Conservation (phyloP, 306 rosid species). For the Ceratonia siliqua region DNA sequence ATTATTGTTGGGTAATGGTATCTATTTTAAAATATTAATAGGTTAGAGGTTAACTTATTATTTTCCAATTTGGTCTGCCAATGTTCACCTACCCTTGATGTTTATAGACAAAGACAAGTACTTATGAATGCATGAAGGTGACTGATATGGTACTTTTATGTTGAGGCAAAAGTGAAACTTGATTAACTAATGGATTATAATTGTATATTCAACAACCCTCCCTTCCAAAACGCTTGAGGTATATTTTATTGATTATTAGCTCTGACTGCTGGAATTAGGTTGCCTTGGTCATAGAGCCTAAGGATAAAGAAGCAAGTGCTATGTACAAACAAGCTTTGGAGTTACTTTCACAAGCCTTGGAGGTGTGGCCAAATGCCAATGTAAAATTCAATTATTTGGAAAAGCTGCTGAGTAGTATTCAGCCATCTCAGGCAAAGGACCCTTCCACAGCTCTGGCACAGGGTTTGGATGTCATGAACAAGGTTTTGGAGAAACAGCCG, state of each 20-base stretch:
- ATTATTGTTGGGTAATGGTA: background rate
- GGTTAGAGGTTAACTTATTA: conserved; percentile 25
- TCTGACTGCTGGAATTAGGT: conserved; percentile 59
- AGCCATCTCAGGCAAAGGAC: conserved; percentile 97
- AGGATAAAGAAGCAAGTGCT: conserved; percentile 93
- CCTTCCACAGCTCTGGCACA: conserved; percentile 97
- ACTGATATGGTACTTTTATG: conserved; percentile 6
- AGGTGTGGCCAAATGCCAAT: conserved; percentile 98
- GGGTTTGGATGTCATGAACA: conserved; percentile 99
- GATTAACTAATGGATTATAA: conserved; percentile 15
- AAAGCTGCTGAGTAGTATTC: conserved; percentile 94
- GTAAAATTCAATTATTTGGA: conserved; percentile 94
- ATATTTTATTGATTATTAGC: conserved; percentile 20
- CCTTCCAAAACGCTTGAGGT: background rate
- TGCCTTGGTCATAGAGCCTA: conserved; percentile 96
- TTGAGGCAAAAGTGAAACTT: conserved; percentile 7
- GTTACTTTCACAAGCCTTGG: conserved; percentile 93
- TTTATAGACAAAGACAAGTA: background rate
- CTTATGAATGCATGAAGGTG: conserved; percentile 13
- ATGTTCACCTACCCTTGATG: conserved; percentile 9
- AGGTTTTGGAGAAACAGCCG: conserved; percentile 96
- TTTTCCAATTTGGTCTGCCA: conserved; percentile 10
- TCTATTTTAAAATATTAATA: background rate
- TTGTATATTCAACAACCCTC: background rate
- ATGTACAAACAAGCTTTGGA: conserved; percentile 98